Evolutionary conservation across 2,329 filamentous ascomycete species (phyloP).

Genomic region (Diplodia seriata): DNA sequence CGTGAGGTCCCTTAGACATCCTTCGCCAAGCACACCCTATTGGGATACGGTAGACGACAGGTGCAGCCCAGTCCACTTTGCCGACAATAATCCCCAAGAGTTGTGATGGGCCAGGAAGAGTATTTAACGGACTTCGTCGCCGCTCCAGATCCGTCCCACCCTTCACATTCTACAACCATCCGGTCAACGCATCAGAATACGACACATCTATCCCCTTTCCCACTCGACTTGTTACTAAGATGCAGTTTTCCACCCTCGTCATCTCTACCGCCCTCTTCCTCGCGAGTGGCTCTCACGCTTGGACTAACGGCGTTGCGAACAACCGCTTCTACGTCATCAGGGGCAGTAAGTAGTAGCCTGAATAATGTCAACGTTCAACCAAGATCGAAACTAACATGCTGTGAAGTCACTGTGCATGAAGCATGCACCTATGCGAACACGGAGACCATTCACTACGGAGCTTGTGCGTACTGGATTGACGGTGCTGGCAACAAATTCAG

Average conservation of each 20-base stretch:
- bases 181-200: too few species aligned
- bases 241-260: constrained; percentile 12
- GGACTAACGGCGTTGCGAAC: background rate
- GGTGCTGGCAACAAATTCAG: background rate
- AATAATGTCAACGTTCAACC: background rate
- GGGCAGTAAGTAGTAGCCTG: constrained; percentile 1
- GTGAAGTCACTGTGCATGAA: background rate
- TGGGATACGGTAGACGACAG: constrained; percentile 7
- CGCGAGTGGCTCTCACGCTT: constrained; percentile 1
- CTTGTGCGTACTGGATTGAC: background rate
- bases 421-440: constrained; percentile 10
- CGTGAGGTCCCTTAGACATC: background rate
- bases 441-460: background rate
- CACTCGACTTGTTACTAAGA: background rate
- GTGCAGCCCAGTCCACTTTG: too few species aligned
- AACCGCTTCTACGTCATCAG: background rate
- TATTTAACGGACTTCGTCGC: constrained; percentile 17
- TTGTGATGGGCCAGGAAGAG: background rate
- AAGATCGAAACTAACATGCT: background rate
- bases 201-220: background rate
- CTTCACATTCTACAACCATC: background rate
- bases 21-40: background rate
- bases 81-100: background rate
- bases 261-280: constrained; percentile 14
- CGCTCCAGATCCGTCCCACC: background rate